Conservation (phyloP, 1,284 basidiomycete genomes). For the Moesziomyces sp. region DNA sequence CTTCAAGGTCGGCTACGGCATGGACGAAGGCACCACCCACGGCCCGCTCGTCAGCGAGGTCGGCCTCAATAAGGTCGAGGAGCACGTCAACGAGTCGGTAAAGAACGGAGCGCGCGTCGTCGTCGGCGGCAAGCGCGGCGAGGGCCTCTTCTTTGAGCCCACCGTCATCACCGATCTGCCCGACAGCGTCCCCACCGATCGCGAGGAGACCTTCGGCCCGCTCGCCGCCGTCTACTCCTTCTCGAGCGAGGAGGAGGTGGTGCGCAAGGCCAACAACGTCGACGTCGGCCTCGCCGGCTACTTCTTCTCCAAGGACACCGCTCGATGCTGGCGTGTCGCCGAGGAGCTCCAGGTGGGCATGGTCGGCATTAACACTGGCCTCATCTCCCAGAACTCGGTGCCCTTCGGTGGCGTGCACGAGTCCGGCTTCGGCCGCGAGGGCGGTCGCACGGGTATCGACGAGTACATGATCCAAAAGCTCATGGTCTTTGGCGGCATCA, state of each 20-base stretch:
- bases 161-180: slow-evolving; percentile 92
- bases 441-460: slow-evolving; percentile 80
- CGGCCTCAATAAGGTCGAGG: slow-evolving; percentile 85
- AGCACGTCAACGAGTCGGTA: slow-evolving; percentile 87
- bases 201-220: slow-evolving; percentile 66
- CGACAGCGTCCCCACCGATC: slow-evolving; percentile 70
- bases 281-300: slow-evolving; percentile 82
- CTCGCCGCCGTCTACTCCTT: slow-evolving; percentile 76
- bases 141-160: slow-evolving; percentile 81
- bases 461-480: slow-evolving; percentile 72
- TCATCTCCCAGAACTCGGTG: slow-evolving; percentile 62
- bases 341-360: slow-evolving; percentile 95
- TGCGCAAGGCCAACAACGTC: slow-evolving; percentile 84
- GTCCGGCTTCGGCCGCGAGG: slow-evolving; percentile 73
- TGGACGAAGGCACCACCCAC: slow-evolving; percentile 80
- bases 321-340: slow-evolving; percentile 95
- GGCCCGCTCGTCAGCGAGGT: slow-evolving; percentile 91
- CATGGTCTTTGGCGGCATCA: slow-evolving; percentile 60
- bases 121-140: slow-evolving; percentile 79
- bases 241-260: slow-evolving; percentile 89
- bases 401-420: slow-evolving; percentile 90
- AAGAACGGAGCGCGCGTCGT: slow-evolving; percentile 85
- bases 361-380: slow-evolving; percentile 76
- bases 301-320: slow-evolving; percentile 76
- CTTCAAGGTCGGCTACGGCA: slow-evolving; percentile 91